phyloP scores from a whole-genome alignment of 2,329 filamentous ascomycete genomes.

The Graphiopsis chlorocephala region DNA sequence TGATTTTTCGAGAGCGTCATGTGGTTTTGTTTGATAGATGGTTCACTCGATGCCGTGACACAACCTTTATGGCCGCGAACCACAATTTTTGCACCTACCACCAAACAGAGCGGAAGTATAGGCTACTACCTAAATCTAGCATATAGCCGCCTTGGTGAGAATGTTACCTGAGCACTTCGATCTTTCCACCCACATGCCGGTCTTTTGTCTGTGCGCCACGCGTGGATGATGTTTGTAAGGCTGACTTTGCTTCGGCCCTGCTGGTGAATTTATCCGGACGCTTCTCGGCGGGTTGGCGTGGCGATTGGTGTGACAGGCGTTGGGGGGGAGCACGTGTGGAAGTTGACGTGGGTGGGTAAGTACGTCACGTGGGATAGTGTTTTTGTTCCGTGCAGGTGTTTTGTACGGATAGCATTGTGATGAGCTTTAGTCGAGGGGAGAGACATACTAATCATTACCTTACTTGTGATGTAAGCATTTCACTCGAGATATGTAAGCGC shows the following conservation, averaged over 20 bases:
- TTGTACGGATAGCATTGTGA: no score
- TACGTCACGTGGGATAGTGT: not conserved
- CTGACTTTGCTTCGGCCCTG: not conserved
- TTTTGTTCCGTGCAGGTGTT: not conserved
- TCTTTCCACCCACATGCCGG: not conserved
- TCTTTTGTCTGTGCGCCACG: not conserved
- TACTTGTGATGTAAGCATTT: not conserved
- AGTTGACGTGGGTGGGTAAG: not conserved
- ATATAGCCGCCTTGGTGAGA: not conserved
- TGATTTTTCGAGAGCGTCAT: not conserved
- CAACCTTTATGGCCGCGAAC: not conserved
- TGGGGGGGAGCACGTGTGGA: not conserved
- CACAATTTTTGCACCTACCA: no score
- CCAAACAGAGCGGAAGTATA: no score
- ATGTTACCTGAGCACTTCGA: not conserved
- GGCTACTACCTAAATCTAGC: not conserved
- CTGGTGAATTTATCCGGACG: slow-evolving; percentile 13
- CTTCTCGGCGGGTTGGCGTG: slow-evolving; percentile 9
- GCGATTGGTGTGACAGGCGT: not conserved
- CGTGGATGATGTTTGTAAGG: not conserved
- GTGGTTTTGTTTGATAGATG: not conserved
- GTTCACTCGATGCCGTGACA: not conserved
- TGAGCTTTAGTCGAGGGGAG: not conserved
- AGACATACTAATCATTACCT: not conserved
- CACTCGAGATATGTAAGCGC: not conserved